Evolutionary conservation across 2,329 filamentous ascomycete genomes (phyloP).

Genomic region (Purpureocillium lavendulum): DNA sequence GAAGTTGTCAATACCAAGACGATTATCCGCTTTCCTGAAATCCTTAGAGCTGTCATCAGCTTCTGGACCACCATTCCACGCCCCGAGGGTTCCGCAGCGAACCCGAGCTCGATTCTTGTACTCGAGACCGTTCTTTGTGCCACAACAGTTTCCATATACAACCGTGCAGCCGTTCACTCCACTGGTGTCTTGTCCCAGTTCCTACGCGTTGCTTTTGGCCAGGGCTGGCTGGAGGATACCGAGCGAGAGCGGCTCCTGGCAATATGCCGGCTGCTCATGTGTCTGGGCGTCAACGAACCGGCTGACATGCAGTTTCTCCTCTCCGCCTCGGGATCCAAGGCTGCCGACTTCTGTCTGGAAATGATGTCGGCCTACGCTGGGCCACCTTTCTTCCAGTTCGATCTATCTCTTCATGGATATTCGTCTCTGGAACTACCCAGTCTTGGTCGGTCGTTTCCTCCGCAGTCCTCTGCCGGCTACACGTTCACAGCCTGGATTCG

Average conservation of each 20-base stretch:
- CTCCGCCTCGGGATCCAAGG: conserved; percentile 39
- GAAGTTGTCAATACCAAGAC: conserved; percentile 43
- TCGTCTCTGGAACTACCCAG: conserved; percentile 84
- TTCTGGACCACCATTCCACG: conserved; percentile 57
- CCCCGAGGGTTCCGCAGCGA: conserved; percentile 30
- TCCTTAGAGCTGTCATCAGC: conserved; percentile 52
- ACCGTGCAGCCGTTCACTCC: conserved; percentile 62
- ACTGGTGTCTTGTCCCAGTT: conserved; percentile 63
- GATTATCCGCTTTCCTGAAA: conserved; percentile 51
- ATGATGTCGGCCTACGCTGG: conserved; percentile 67
- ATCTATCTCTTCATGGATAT: conserved; percentile 79
- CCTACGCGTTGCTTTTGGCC: conserved; percentile 51
- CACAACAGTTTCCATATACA: conserved; percentile 55
- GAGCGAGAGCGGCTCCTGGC: conserved; percentile 55
- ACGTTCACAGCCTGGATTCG: conserved; percentile 85
- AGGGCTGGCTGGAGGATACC: conserved; percentile 38
- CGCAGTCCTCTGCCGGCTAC: conserved; percentile 71
- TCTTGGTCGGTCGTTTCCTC: conserved; percentile 80
- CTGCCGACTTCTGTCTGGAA: conserved; percentile 62
- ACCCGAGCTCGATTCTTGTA: conserved; percentile 53
- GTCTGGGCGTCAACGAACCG: conserved; percentile 70
- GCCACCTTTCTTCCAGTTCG: conserved; percentile 87
- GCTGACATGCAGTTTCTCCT: conserved; percentile 74
- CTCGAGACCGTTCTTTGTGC: conserved; percentile 54
- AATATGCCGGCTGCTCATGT: conserved; percentile 62